These are phyloP conservation scores for Silene vulgaris DNA, from an alignment of 179 eudicot genomes.

Conservation along the genomic window DNA sequence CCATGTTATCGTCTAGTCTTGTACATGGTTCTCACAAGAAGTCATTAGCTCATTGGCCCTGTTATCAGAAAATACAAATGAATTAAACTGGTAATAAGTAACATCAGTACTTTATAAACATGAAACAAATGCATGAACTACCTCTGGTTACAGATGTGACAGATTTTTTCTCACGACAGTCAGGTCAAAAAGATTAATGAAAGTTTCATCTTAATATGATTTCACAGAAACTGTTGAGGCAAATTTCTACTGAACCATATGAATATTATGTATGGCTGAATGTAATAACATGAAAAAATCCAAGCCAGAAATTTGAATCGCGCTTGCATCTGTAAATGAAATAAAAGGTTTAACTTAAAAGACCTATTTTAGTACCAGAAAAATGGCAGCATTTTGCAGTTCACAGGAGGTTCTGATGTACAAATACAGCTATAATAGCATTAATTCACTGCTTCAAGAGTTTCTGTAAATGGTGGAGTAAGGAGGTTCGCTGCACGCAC, in stretches of 20 bases:
- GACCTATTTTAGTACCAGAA: no score
- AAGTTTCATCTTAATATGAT: background rate
- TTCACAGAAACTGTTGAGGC: background rate
- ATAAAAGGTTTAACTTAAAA: no score
- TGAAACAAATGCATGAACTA: background rate
- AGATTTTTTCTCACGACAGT: background rate
- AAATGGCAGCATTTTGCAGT: no score
- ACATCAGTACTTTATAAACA: background rate
- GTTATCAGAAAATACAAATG: background rate
- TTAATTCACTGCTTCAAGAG: no score
- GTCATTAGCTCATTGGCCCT: background rate
- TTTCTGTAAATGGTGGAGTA: no score
- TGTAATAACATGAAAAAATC: no score
- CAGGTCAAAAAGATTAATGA: background rate
- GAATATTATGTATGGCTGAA: background rate
- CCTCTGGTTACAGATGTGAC: background rate
- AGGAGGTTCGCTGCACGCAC: no score
- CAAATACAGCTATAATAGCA: no score
- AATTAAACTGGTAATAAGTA: background rate
- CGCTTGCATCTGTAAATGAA: no score
- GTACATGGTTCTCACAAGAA: constrained; percentile 12
- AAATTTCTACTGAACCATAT: background rate
- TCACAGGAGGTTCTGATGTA: no score
- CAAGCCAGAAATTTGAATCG: no score
- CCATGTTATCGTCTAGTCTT: constrained; percentile 5